Evolutionary conservation across 2,329 filamentous ascomycete genomes (phyloP).

Genomic region (Pseudogymnoascus sp.): DNA sequence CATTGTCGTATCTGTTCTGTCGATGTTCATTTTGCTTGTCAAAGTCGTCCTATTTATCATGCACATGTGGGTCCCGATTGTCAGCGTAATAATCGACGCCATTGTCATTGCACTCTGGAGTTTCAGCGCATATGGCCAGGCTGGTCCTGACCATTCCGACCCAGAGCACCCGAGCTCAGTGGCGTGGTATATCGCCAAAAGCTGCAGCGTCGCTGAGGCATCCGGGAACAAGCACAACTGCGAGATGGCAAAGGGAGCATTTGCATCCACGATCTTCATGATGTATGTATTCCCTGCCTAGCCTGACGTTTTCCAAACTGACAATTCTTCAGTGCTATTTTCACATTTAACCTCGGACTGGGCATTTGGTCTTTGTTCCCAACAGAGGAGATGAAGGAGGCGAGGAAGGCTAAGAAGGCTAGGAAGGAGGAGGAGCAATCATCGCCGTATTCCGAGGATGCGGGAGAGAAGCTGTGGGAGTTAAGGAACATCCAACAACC

Average conservation of each 20-base stretch:
- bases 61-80: conserved; percentile 61
- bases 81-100: conserved; percentile 53
- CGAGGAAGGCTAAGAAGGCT: conserved; percentile 27
- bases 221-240: conserved; percentile 53
- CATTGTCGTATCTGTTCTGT: conserved; percentile 67
- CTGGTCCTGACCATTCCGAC: conserved; percentile 67
- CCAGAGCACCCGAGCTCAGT: conserved; percentile 52
- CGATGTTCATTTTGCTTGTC: conserved; percentile 67
- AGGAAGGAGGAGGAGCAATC: conserved; percentile 37
- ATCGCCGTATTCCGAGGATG: conserved; percentile 30
- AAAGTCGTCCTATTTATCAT: conserved; percentile 66
- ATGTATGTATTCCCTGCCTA: conserved; percentile 47
- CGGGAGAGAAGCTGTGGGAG: conserved; percentile 48
- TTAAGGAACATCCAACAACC: conserved; percentile 45
- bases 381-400: conserved; percentile 23
- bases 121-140: conserved; percentile 63
- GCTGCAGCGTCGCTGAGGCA: conserved; percentile 55
- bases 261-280: conserved; percentile 60
- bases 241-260: conserved; percentile 59
- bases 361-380: conserved; percentile 48
- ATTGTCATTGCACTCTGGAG: conserved; percentile 56
- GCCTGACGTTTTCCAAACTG: conserved; percentile 13
- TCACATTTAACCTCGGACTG: conserved; percentile 52
- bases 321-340: conserved; percentile 44
- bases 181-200: conserved; percentile 70